Evolutionary conservation across 179 eudicot species (phyloP), one percentile per base, ranked within the genome.

Genomic region (Patellifolia procumbens): DNA sequence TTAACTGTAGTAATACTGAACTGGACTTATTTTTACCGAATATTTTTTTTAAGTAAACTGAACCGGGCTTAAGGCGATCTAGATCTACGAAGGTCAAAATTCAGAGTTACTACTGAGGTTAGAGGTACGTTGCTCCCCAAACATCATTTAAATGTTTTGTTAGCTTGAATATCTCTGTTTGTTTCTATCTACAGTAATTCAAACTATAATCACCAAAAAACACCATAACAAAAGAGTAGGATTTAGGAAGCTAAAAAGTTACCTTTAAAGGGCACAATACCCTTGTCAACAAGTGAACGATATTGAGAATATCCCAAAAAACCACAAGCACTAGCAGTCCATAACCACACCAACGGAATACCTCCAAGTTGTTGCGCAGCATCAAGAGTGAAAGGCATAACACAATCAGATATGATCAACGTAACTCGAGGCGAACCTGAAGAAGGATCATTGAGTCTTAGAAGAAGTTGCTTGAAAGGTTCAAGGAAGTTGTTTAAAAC

Each of bases 401-500:
- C 61, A 17, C 76, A 37, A 34, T 84, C 83, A 2, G 83, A 81
- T 2, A 81, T 26, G 4, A 84, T 66, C 7, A 62, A 64, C 7
- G 74, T 84, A 17, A 80, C 74, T 0, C 59, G 76, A 15, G 81
- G 85, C 29, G 72, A 48, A 28, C 45, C 75, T 1, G 70, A 74
- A n/a, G 55, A 32, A 46, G 51, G 43, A 34, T 59, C 79, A 70
- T 76, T 81, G 7, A 87, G 75, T 56, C 22, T 77, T 0, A 12
- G 37, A 1, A 87, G 37, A 24, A 87, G 83, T 2, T 79, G 58
- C 72, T 55, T 79, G 74, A 87, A 87, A 1, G 86, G 86, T 1
- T 9, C 82, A 12, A 74, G 24, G 31, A 72, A 83, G 46, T 73
- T 12, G 2, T 73, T 70, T 34, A 74, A 3, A 9, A 82, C 70